phyloP scores from a whole-genome alignment of 176 grass and related monocot genomes.

The Alopecurus myosuroides region DNA sequence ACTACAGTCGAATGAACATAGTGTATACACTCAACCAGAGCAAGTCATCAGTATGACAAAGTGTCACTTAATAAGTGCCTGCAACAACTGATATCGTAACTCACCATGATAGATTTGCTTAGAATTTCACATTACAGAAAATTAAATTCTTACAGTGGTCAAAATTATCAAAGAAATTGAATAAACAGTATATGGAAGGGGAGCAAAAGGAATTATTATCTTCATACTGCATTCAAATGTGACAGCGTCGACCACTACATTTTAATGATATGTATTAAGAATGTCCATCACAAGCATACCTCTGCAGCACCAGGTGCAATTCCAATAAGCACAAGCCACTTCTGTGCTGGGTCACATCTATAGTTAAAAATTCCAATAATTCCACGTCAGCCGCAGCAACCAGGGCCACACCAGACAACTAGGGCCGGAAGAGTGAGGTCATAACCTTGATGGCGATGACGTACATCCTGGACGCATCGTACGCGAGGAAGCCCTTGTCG shows the following conservation, averaged over 20 bases:
- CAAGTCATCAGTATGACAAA: too few relatives aligned
- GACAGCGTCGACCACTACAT: neutral
- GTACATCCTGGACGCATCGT: too few relatives aligned
- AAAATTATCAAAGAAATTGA: neutral
- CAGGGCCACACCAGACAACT: too few relatives aligned
- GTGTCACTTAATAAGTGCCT: neutral
- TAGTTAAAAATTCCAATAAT: constrained; percentile 99
- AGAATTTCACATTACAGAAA: neutral
- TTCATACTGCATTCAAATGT: neutral
- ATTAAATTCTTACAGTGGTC: neutral
- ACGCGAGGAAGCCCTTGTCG: too few relatives aligned
- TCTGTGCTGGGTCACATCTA: constrained; percentile 72
- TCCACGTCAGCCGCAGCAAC: too few relatives aligned
- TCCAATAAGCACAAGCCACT: constrained; percentile 97
- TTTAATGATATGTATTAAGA: neutral
- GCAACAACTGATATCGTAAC: neutral
- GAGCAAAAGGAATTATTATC: neutral
- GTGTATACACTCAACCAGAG: too few relatives aligned
- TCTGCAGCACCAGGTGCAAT: constrained; percentile 89
- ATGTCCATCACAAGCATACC: constrained; percentile 27
- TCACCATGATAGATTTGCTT: neutral
- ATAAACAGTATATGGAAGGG: neutral
- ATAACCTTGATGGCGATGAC: too few relatives aligned
- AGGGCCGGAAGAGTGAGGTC: too few relatives aligned
- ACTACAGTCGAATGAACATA: too few relatives aligned